Evolutionary conservation across 257 asterid species (phyloP).

Genomic region (Hygrophila difformis): DNA sequence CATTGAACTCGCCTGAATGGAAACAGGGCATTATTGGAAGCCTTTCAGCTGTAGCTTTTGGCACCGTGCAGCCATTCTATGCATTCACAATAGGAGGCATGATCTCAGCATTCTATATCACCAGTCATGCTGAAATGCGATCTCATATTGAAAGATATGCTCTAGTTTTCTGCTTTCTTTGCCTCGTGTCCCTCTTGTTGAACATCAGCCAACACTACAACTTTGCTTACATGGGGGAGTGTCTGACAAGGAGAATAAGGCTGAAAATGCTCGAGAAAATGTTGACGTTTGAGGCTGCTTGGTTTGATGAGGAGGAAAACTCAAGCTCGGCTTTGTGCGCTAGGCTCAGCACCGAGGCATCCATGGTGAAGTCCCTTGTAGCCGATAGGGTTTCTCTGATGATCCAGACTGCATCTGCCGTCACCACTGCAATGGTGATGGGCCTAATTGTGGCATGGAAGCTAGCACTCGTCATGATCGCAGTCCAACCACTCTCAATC

Average conservation of each 20-base stretch:
- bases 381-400: slow-evolving; percentile 62
- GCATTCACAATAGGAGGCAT: slow-evolving; percentile 77
- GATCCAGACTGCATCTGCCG: slow-evolving; percentile 62
- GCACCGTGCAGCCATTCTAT: slow-evolving; percentile 73
- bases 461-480: slow-evolving; percentile 79
- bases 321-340: slow-evolving; percentile 61
- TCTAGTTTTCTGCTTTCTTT: slow-evolving; percentile 40
- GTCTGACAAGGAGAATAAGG: slow-evolving; percentile 49
- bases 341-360: slow-evolving; percentile 58
- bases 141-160: slow-evolving; percentile 42
- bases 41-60: slow-evolving; percentile 50
- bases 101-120: slow-evolving; percentile 58
- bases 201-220: slow-evolving; percentile 72
- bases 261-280: slow-evolving; percentile 52
- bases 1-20: slow-evolving; percentile 64
- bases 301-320: slow-evolving; percentile 72
- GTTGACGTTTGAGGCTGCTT: slow-evolving; percentile 61
- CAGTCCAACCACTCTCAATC: slow-evolving; percentile 73
- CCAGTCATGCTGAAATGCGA: slow-evolving; percentile 53
- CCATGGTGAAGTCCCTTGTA: slow-evolving; percentile 70
- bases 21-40: slow-evolving; percentile 62
- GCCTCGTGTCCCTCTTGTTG: slow-evolving; percentile 40
- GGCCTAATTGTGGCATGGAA: slow-evolving; percentile 79
- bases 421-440: slow-evolving; percentile 48
- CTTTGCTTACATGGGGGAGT: slow-evolving; percentile 77